phyloP scores from a whole-genome alignment of 2,329 filamentous ascomycete species.

The Capronia americana region DNA sequence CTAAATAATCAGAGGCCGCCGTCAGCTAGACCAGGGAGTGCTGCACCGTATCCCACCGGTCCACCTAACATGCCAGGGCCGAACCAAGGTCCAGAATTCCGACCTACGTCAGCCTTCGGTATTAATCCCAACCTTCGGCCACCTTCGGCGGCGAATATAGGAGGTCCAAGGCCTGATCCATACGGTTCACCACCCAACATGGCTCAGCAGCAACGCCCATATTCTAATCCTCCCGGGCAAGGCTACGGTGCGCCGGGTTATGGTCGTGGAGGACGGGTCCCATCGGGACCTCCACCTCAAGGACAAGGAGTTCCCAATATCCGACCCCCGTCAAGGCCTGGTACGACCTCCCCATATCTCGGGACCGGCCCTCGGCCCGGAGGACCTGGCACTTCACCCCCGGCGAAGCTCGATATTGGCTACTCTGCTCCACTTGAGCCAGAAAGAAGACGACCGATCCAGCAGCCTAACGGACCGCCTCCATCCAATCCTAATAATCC shows the following conservation, averaged over 20 bases:
- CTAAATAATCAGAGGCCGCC: constrained; percentile 42
- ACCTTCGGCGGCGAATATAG: constrained; percentile 43
- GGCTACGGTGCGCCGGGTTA: constrained; percentile 43
- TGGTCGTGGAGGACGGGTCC: constrained; percentile 30
- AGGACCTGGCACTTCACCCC: constrained; percentile 39
- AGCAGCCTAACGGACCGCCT: constrained; percentile 24
- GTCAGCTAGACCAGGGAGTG: constrained; percentile 32
- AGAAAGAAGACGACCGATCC: constrained; percentile 28
- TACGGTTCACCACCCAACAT: constrained; percentile 25
- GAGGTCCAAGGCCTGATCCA: constrained; percentile 35
- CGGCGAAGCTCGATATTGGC: constrained; percentile 54
- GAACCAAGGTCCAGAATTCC: constrained; percentile 46
- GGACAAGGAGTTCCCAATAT: constrained; percentile 24
- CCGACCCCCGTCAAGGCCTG: constrained; percentile 42
- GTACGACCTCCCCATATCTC: constrained; percentile 35
- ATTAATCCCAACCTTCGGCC: constrained; percentile 56
- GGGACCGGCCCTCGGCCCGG: constrained; percentile 19
- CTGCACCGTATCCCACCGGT: constrained; percentile 53
- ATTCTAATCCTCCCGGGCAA: constrained; percentile 26
- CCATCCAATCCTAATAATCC: constrained; percentile 40
- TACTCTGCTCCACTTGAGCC: constrained; percentile 54
- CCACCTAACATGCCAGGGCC: constrained; percentile 41
- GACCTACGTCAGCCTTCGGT: constrained; percentile 55
- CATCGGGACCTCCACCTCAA: constrained; percentile 26
- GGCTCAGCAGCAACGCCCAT: constrained; percentile 33